Evolutionary conservation across 306 rosid species (phyloP).

Genomic region (Macrotyloma uniflorum): DNA sequence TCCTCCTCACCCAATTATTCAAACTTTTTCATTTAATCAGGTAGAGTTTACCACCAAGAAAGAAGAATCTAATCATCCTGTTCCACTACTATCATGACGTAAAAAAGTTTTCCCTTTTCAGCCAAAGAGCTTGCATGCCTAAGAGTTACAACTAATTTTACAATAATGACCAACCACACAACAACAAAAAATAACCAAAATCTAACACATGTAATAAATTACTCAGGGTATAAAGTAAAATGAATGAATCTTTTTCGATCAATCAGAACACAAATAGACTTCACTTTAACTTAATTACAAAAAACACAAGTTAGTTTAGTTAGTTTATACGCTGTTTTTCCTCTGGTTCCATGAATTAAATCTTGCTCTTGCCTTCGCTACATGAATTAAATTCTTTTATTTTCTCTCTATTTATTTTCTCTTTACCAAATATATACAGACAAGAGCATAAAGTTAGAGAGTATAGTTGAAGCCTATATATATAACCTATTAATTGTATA

Average conservation of each 20-base stretch:
- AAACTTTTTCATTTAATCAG: slow-evolving; percentile 25
- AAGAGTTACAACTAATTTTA: background rate
- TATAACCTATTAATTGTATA: background rate
- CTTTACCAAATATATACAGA: too few species aligned
- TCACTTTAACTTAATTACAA: background rate
- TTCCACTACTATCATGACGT: slow-evolving; percentile 20
- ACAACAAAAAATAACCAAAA: background rate
- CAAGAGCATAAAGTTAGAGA: background rate
- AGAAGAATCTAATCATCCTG: slow-evolving; percentile 13
- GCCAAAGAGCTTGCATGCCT: background rate
- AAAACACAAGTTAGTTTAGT: background rate
- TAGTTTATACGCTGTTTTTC: background rate
- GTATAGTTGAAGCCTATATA: background rate
- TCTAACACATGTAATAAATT: background rate
- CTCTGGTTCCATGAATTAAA: background rate
- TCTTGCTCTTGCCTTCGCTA: background rate
- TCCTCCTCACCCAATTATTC: background rate
- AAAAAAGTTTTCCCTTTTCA: slow-evolving; percentile 3
- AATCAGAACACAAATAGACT: background rate
- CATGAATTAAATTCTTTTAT: background rate
- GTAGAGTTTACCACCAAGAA: background rate
- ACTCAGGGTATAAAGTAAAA: background rate
- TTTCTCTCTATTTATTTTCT: too few species aligned
- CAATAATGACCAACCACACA: background rate
- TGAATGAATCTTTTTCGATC: background rate